These are phyloP conservation scores for Epichloe coenophiala DNA, from an alignment of 2,329 filamentous ascomycete species.

Conservation along the genomic window DNA sequence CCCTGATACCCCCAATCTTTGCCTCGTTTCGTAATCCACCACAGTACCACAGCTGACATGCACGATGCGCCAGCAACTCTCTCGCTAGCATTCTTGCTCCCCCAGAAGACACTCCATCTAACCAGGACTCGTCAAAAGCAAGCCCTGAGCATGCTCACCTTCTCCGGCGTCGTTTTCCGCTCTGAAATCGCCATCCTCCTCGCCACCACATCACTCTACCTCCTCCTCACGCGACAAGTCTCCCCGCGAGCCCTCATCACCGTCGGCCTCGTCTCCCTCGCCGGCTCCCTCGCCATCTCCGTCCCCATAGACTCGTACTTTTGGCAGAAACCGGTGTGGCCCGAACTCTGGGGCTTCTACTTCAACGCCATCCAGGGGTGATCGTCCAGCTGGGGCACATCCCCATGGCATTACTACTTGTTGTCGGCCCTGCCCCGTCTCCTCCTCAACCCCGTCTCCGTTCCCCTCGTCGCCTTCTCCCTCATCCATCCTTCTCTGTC, in stretches of 20 bases:
- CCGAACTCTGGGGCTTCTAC: constrained; percentile 77
- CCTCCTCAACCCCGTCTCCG: constrained; percentile 63
- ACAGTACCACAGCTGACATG: too few species aligned
- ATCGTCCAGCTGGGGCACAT: constrained; percentile 76
- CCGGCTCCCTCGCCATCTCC: constrained; percentile 55
- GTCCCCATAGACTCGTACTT: constrained; percentile 81
- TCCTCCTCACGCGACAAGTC: constrained; percentile 43
- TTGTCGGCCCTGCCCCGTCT: constrained; percentile 67
- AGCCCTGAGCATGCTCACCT: constrained; percentile 61
- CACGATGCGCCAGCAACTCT: constrained; percentile 41
- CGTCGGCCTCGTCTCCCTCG: constrained; percentile 50
- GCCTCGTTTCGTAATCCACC: not conserved
- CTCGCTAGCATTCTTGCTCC: constrained; percentile 38
- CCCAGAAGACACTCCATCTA: constrained; percentile 14
- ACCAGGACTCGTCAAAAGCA: constrained; percentile 39
- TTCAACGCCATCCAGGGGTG: constrained; percentile 82
- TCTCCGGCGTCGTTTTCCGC: constrained; percentile 75
- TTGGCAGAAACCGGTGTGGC: constrained; percentile 82
- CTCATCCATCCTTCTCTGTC: constrained; percentile 33
- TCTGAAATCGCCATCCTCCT: constrained; percentile 80
- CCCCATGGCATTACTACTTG: constrained; percentile 80
- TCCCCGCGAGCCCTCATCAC: constrained; percentile 45
- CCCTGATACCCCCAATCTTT: not conserved
- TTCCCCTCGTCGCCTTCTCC: constrained; percentile 40
- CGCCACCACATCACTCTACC: constrained; percentile 48